Base-by-base conservation (phyloP, 257 asterid species). In the Thymus quinquecostatus region DNA sequence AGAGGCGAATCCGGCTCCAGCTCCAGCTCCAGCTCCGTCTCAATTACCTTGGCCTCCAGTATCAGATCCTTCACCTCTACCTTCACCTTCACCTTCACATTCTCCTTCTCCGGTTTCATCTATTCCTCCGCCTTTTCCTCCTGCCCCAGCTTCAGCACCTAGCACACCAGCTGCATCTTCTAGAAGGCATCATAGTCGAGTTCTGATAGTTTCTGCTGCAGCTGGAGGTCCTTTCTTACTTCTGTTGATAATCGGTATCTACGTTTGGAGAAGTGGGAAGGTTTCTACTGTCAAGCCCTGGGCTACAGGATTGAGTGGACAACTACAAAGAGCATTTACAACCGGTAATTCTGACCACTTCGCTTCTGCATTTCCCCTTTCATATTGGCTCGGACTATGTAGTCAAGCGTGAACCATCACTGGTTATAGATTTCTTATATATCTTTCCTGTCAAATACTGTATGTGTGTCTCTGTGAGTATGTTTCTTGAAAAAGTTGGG, bases 271-370 rank as follows among this genome's bases (percentile, higher is more conserved):
- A 64, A 73, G 79, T 68, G 89, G 82, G 51, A 95, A 83, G 76
- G 89, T 86, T 77, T 86, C 89, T 8, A 86, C 90, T 64, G 99
- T 92, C 72, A 95, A 73, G 77, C 99, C 99, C 7, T 92, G 99
- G 98, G 87, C 85, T 56, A 82, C 97, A 1, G 98, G 98, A 63
- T 75, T 95, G 79, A 95, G 99, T 40, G 98, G 98, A 65, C 97
- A 91, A 78, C 89, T 95, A 32, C 97, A 92, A 80, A 82, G 83
- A 79, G 97, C 96, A 32, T 86, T 89, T 41, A 83, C 88, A 29
- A 88, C 97, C 0, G 99, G 97, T 90, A 87, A 8, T 44, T 63
- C 59, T 75, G 11, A 11, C 44, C 51, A 12, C 38, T 72, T n/a
- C 50, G 54, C 55, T 50, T 55, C 29, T 12, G 9, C 10, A 8